Evolutionary conservation across 192 early-diverging fungal species (phyloP), one percentile per base, ranked within the genome.

Genomic region (Podila horticola): DNA sequence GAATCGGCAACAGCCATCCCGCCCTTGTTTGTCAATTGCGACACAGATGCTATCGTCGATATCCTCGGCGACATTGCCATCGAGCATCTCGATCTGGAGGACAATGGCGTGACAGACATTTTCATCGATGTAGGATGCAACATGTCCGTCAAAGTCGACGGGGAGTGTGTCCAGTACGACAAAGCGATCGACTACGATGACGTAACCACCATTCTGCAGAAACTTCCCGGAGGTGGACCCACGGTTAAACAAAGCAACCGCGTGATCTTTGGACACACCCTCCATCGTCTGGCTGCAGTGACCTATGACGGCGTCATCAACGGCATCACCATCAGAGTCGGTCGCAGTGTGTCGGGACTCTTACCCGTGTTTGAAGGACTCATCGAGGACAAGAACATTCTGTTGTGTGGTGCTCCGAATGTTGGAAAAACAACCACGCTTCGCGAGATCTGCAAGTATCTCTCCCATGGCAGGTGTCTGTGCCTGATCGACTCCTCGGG

Each of bases 401-500:
- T 70, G 20, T 20, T 70, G 59, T 70, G 68, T 51, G 68, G 68
- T 38, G 20, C 68, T 0, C 68, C 68, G 10, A 70, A 61, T 3
- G 68, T 70, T 19, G 68, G 68, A 10, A 70, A 70, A 58, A 70
- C 68, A 1, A 62, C 68, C 0, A 61, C 59, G 2, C 68, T 70
- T 48, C 58, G 68, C 2, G 68, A 61, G 28, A 70, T 70, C 1
- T 70, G 68, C 59, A 70, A 70, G 29, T 70, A 70, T 20, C 68
- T 70, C 11, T 70, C 68, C 28, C 45, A 11, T 8, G 58, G 58
- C 10, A 70, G 50, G 12, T 70, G 68, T 61, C 45, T 70, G 17
- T 70, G 68, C 36, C 33, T 70, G 68, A 61, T 70, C 28, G 68
- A 70, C 20, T 51, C 68, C 3, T 70, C 68, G 9, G 68, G 68